Conservation (phyloP, 2,329 filamentous ascomycete species). For the Epichloe festucae region DNA sequence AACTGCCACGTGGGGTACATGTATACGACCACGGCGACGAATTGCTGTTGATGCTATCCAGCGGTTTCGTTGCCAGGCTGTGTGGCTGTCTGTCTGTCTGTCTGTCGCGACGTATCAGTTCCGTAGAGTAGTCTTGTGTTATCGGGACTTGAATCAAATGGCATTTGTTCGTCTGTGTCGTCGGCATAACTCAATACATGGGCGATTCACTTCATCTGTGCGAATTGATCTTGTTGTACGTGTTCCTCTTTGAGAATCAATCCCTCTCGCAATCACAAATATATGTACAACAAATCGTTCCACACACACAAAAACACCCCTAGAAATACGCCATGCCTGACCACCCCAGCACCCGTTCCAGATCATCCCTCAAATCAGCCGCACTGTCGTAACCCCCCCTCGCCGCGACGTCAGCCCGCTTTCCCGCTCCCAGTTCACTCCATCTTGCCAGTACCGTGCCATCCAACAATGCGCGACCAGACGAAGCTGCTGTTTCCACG, state of each 20-base stretch:
- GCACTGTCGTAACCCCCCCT: conserved; percentile 59
- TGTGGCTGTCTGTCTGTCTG: too few relatives aligned
- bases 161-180: too few relatives aligned
- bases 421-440: conserved; percentile 60
- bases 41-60: background rate
- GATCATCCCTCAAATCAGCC: conserved; percentile 56
- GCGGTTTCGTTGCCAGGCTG: too few relatives aligned
- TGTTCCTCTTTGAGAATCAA: too few relatives aligned
- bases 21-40: conserved; percentile 1
- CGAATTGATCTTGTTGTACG: too few relatives aligned
- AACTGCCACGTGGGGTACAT: background rate
- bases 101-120: too few relatives aligned
- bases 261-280: too few relatives aligned
- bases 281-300: background rate
- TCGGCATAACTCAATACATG: background rate
- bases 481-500: conserved; percentile 41
- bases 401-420: conserved; percentile 58
- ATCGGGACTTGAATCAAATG: too few relatives aligned
- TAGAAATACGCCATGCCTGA: conserved; percentile 42
- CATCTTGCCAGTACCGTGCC: conserved; percentile 63
- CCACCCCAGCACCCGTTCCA: conserved; percentile 50
- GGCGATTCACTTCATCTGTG: too few relatives aligned
- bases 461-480: conserved; percentile 60
- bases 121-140: too few relatives aligned
- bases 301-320: too few relatives aligned